A percentile compares a stretch with the other conserved stretches of the same genome.
Evolutionary conservation across 352 stramenopile species (phyloP).

Genomic region (Pythium scleroteichum): DNA sequence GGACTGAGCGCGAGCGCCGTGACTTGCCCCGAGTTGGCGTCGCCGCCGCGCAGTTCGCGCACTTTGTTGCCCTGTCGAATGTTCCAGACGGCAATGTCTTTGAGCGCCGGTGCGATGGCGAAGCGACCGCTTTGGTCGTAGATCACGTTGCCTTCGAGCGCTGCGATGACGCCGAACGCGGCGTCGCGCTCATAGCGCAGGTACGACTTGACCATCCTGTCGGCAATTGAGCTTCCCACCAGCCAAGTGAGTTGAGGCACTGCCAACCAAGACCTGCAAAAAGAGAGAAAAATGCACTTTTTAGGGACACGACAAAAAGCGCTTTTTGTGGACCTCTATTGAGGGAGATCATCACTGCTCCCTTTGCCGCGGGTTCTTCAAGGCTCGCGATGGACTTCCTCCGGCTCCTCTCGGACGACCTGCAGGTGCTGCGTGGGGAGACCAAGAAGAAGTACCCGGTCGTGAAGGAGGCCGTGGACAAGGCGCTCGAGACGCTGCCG

Average conservation of each 20-base stretch:
- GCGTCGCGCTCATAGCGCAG: constrained; percentile 89
- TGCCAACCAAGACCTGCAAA: constrained; percentile 20
- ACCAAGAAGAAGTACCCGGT: constrained; percentile 91
- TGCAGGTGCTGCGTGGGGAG: constrained; percentile 81
- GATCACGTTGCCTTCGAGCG: constrained; percentile 86
- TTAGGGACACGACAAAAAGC: constrained; percentile 13
- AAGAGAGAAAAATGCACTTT: too few relatives aligned
- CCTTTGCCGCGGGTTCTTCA: constrained; percentile 12
- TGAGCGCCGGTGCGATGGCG: constrained; percentile 85
- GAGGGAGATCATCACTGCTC: not conserved
- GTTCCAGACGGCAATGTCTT: constrained; percentile 93
- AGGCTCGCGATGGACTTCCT: constrained; percentile 90
- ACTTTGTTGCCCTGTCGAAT: constrained; percentile 86
- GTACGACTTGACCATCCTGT: constrained; percentile 92
- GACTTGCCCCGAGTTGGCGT: constrained; percentile 54
- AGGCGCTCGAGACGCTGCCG: constrained; percentile 92
- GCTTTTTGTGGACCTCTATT: constrained; percentile 24
- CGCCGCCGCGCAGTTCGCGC: constrained; percentile 53
- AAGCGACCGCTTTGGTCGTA: constrained; percentile 86
- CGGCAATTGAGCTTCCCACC: not conserved
- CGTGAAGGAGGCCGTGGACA: constrained; percentile 96
- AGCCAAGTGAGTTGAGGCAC: constrained; percentile 8
- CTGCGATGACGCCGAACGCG: constrained; percentile 91
- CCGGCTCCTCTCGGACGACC: constrained; percentile 86
- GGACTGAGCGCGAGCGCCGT: constrained; percentile 78